Conservation (phyloP, 2,329 filamentous ascomycete genomes). For the Cordyceps tenuipes region DNA sequence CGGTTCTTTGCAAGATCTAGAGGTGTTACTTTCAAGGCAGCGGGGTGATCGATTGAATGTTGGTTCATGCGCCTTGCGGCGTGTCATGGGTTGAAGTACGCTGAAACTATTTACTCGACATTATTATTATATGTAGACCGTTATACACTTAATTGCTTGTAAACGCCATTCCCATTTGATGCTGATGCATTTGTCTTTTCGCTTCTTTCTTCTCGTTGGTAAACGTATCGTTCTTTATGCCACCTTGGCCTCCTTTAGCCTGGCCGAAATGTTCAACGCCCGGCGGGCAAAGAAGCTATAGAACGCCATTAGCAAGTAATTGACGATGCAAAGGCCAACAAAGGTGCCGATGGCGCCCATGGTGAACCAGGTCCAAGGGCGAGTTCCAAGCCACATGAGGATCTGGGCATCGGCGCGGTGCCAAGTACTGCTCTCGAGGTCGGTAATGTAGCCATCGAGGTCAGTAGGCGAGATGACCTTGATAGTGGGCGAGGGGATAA, state of each 20-base stretch:
- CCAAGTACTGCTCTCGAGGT: conserved; percentile 34
- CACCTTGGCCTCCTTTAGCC: conserved; percentile 10
- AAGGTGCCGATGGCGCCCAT: conserved; percentile 21
- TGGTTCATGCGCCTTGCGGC: conserved; percentile 3
- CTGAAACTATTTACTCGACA: conserved; percentile 11
- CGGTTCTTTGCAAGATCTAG: too few species aligned
- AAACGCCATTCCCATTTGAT: conserved; percentile 5
- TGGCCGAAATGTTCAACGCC: background rate
- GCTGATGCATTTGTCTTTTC: background rate
- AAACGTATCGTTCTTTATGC: background rate
- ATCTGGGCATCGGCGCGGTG: conserved; percentile 37
- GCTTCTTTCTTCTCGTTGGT: background rate
- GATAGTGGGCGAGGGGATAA: conserved; percentile 19
- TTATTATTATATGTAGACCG: conserved; percentile 12
- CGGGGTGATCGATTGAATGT: background rate
- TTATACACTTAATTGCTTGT: conserved; percentile 5
- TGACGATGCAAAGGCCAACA: conserved; percentile 16
- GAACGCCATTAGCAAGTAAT: conserved; percentile 17
- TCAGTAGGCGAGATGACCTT: conserved; percentile 21
- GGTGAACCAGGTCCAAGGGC: conserved; percentile 25
- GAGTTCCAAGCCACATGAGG: conserved; percentile 39
- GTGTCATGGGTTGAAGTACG: conserved; percentile 5
- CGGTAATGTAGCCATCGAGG: conserved; percentile 26
- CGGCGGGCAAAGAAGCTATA: conserved; percentile 14
- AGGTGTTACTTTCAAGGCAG: too few species aligned